Evolutionary conservation across 768 basidiomycete species (phyloP), one percentile per base, ranked within the genome.

Genomic region (Daedaleopsis nitida): DNA sequence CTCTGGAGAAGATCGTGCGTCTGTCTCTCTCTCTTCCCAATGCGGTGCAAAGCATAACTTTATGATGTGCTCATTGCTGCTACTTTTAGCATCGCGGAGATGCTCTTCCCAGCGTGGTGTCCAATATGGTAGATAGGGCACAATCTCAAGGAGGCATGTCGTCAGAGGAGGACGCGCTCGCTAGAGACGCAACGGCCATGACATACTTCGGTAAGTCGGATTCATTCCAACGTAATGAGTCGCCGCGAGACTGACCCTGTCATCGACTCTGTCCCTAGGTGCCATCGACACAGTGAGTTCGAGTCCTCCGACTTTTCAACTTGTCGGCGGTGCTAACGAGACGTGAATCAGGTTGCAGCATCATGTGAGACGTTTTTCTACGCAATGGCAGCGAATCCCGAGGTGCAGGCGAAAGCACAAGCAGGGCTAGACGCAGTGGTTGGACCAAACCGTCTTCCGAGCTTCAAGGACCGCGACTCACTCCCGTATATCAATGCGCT

Each of bases 401-500:
- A 68, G 5, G 62, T 63, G 7, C 64, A 65, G 55, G 53, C 48
- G 45, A 56, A 51, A 8, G 67, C 66, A 10, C 71, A 72, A 21
- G 60, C 57, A 4, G 71, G 71, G 57, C 43, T 72, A 14, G 63
- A 71, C 21, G 38, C 49, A 1, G 55, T 70, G 12, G 61, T 66
- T 10, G 70, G 70, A 3, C 23, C 48, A 11, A 59, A 60, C 19
- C 67, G 68, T 5, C 49, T 69, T 13, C 71, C 70, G 13, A 57
- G 23, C 5, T 59, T 60, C 32, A 48, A 55, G 6, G 70, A 72
- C 39, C 38, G 55, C 7, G 23, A 34, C 23, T 42, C 37, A 3
- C 56, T 68, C 7, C 68, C 65, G 8, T 68, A 70, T 38, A 55
- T 70, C 13, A 47, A 64, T 8, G 71, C 71, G 10, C n/a, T 72